phyloP scores from a whole-genome alignment of 108 stramenopile genomes.

The Fragilariopsis cylindrus region DNA sequence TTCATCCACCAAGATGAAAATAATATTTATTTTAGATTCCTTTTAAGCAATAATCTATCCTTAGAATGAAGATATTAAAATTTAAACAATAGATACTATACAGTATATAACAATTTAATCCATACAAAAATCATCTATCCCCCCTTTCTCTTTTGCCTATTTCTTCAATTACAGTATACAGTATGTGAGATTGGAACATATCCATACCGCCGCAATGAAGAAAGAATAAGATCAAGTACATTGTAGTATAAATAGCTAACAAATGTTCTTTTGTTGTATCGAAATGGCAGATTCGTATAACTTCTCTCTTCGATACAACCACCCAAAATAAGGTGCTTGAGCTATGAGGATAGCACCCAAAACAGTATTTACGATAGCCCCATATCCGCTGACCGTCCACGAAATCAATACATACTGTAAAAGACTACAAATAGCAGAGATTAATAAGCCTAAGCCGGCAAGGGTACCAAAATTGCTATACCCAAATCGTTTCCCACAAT shows the following conservation, averaged over 20 bases:
- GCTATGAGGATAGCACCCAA: constrained; percentile 24
- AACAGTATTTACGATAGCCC: constrained; percentile 15
- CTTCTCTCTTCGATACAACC: constrained; percentile 32
- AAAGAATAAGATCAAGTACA: neutral
- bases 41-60: too few relatives aligned
- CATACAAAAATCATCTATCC: too few relatives aligned
- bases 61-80: too few relatives aligned
- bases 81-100: too few relatives aligned
- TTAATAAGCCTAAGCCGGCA: constrained; percentile 37
- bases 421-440: constrained; percentile 35
- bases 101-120: too few relatives aligned
- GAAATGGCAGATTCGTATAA: neutral
- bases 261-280: constrained; percentile 2
- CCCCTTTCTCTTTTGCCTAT: too few relatives aligned
- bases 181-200: too few relatives aligned
- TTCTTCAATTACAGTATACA: too few relatives aligned
- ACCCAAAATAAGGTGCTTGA: constrained; percentile 41
- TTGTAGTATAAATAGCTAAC: neutral
- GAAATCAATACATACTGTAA: constrained; percentile 45
- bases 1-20: too few relatives aligned
- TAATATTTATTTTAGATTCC: too few relatives aligned
- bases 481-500: constrained; percentile 50
- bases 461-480: constrained; percentile 43
- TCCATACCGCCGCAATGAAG: too few relatives aligned
- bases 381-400: constrained; percentile 27